These are phyloP conservation scores for Malania oleifera DNA, from an alignment of 164 flowering plant species.

Conservation along the genomic window DNA sequence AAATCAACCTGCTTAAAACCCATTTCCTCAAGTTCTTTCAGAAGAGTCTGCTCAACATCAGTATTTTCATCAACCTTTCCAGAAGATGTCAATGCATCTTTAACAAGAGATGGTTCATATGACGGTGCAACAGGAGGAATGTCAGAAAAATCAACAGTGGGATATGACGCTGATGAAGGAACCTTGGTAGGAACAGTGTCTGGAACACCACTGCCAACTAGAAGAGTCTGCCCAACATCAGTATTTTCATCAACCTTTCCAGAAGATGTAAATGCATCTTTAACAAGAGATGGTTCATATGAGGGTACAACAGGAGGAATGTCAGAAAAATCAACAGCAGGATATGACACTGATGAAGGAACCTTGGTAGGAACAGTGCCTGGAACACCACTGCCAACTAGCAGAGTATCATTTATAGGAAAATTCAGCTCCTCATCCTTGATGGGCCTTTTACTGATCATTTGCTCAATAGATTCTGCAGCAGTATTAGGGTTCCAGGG, in stretches of 20 bases:
- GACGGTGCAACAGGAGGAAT: slow-evolving; percentile 10
- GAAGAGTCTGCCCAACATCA: too few relatives aligned
- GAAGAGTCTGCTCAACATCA: slow-evolving; percentile 46
- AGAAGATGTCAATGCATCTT: slow-evolving; percentile 9
- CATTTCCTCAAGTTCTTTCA: slow-evolving; percentile 80
- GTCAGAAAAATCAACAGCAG: slow-evolving; percentile 6
- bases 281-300: too few relatives aligned
- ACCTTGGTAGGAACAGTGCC: slow-evolving; percentile 14
- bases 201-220: neutral
- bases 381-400: slow-evolving; percentile 24
- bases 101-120: slow-evolving; percentile 3
- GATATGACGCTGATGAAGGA: neutral
- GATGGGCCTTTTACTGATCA: slow-evolving; percentile 13
- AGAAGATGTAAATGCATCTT: too few relatives aligned
- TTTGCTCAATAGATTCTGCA: slow-evolving; percentile 21
- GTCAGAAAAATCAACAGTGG: slow-evolving; percentile 24
- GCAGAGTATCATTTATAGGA: slow-evolving; percentile 30
- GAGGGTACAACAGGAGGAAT: too few relatives aligned
- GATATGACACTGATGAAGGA: slow-evolving; percentile 32
- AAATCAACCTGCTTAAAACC: slow-evolving; percentile 70
- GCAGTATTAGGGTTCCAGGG: slow-evolving; percentile 1
- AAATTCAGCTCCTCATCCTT: slow-evolving; percentile 30
- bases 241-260: too few relatives aligned
- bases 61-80: slow-evolving; percentile 1
- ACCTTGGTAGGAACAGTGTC: neutral